Base-by-base conservation (phyloP, 2,329 filamentous ascomycete species). In the Sclerotinia sclerotiorum region DNA sequence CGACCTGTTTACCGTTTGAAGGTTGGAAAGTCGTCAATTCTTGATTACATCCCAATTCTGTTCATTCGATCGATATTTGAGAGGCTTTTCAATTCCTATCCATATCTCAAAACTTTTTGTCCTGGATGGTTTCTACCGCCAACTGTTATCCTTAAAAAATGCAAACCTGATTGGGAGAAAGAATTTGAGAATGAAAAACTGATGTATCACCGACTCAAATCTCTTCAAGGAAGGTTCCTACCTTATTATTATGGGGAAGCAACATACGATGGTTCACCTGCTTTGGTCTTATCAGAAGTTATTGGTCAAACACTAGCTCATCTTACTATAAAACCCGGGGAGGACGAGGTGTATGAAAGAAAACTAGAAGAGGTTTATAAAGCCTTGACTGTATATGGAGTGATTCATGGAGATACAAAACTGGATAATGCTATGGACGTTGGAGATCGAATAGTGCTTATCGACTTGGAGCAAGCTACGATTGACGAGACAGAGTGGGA, bases 101-200 rank as follows among this genome's bases (percentile, higher is more conserved):
- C 4, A 39, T 11, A 1, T n/a, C 54, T 57, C 1, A 57, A 57
- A 17, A 32, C 13, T 21, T 5, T 57, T 4, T 57, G 39, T 57
- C 35, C 54, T 6, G 29, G 24, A 58, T 19, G 55, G n/a, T 58
- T 39, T 8, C 19, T 58, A 6, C 55, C 32, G 6, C 13, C 32
- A 0, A 42, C 13, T 5, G 55, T 58, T n/a, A 58, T 62, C 5
- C 7, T 62, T 2, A 62, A 62, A 46, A 62, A 32, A 24, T 42
- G 58, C 4, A 62, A 62, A 42, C 24, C 11, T 44, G 42, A 62
- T 62, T 62, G 17, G 39, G 42, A 62, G 5, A 42, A 62, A 48
- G 49, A 52, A 24, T 62, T 62, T 19, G n/a, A 46, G n/a, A 29
- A 7, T 17, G 58, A 62, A 62, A 62, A 62, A 13, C 1, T 5